These are phyloP conservation scores for Phytophthora crassamura DNA, from an alignment of 352 stramenopile species.

Conservation along the genomic window DNA sequence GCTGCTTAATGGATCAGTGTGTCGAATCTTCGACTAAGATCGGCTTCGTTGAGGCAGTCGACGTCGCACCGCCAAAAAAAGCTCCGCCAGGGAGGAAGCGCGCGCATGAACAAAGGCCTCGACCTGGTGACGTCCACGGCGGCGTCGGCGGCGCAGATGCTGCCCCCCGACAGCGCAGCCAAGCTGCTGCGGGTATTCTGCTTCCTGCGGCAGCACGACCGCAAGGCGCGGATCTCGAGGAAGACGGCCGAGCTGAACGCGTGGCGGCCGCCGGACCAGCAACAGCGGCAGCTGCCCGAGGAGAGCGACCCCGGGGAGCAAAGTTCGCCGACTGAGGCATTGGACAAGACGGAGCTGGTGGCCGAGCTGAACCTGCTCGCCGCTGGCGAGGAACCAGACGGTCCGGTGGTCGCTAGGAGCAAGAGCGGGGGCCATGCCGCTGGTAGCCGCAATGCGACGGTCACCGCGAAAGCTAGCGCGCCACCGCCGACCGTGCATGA, in stretches of 20 bases:
- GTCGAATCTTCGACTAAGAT: constrained; percentile 19
- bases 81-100: neutral
- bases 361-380: constrained; percentile 45
- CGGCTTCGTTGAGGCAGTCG: constrained; percentile 28
- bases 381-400: constrained; percentile 26
- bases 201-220: constrained; percentile 63
- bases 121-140: neutral
- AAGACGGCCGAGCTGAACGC: constrained; percentile 45
- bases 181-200: constrained; percentile 61
- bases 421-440: constrained; percentile 1
- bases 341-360: constrained; percentile 30
- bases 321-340: constrained; percentile 8
- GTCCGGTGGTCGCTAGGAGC: neutral
- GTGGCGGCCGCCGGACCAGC: constrained; percentile 10
- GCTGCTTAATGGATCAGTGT: constrained; percentile 5
- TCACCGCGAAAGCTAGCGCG: constrained; percentile 9
- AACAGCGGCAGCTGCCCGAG: constrained; percentile 9
- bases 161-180: constrained; percentile 50
- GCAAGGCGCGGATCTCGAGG: constrained; percentile 49
- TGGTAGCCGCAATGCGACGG: constrained; percentile 12
- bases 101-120: constrained; percentile 15
- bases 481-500: constrained; percentile 14
- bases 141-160: constrained; percentile 20
- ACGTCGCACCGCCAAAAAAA: constrained; percentile 1
- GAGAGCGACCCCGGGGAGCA: constrained; percentile 8